phyloP scores from a whole-genome alignment of 2,329 filamentous ascomycete species.

The Phymatotrichopsis omnivora region DNA sequence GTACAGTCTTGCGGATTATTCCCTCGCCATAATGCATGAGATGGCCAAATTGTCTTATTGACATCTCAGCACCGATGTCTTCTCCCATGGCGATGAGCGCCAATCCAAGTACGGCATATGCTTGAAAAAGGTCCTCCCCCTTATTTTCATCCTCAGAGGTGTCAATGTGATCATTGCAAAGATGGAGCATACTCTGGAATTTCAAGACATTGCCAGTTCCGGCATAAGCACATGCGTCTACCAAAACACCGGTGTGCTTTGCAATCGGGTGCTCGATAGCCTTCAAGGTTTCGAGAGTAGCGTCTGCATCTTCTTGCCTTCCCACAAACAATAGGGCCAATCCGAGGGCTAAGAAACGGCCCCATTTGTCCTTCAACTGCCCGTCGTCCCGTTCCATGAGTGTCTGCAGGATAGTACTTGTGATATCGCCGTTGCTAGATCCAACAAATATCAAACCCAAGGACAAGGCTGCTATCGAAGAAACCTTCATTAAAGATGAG shows the following conservation, averaged over 20 bases:
- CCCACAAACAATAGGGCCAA: constrained; percentile 92
- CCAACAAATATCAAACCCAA: constrained; percentile 88
- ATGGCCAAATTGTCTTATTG: constrained; percentile 91
- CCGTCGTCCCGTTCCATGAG: constrained; percentile 80
- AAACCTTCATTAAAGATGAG: constrained; percentile 82
- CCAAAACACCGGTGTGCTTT: constrained; percentile 86
- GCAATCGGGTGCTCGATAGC: constrained; percentile 95
- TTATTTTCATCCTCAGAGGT: constrained; percentile 81
- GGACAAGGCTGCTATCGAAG: constrained; percentile 87
- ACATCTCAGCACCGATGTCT: constrained; percentile 97
- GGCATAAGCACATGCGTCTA: constrained; percentile 95
- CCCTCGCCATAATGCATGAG: constrained; percentile 98
- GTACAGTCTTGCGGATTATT: constrained; percentile 93
- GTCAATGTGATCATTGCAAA: constrained; percentile 95
- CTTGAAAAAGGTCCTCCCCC: constrained; percentile 87
- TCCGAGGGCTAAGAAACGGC: constrained; percentile 87
- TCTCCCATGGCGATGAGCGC: constrained; percentile 96
- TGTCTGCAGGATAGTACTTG: constrained; percentile 82
- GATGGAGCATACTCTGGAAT: constrained; percentile 91
- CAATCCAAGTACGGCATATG: constrained; percentile 89
- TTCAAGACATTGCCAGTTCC: constrained; percentile 95
- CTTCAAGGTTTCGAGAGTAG: constrained; percentile 92
- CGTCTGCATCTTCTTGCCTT: constrained; percentile 96
- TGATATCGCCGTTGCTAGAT: constrained; percentile 81
- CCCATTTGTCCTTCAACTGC: constrained; percentile 96